Conservation (phyloP, 768 basidiomycete species). For the Pilatotrama ljubarskyi region DNA sequence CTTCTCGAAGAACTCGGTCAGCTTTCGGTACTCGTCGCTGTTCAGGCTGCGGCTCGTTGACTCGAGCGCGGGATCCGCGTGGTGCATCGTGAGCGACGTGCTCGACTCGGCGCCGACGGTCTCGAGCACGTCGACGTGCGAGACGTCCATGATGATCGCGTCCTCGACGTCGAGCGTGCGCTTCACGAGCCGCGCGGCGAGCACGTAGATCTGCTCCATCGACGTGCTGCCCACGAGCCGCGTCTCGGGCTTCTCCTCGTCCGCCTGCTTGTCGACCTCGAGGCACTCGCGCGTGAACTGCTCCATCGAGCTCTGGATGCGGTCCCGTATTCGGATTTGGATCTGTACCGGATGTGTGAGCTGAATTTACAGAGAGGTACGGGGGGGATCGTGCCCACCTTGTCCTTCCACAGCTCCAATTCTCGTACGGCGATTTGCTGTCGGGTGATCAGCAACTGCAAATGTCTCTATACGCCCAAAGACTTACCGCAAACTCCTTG, state of each 20-base stretch:
- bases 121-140: conserved; percentile 86
- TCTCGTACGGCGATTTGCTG: conserved; percentile 89
- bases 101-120: conserved; percentile 58
- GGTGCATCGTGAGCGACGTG: conserved; percentile 70
- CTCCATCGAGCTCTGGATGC: conserved; percentile 97
- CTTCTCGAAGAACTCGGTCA: conserved; percentile 76
- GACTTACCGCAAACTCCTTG: conserved; percentile 81
- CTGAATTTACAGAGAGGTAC: neutral
- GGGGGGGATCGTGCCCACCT: conserved; percentile 49
- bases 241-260: conserved; percentile 38
- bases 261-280: conserved; percentile 73
- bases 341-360: conserved; percentile 48
- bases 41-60: conserved; percentile 51
- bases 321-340: conserved; percentile 85
- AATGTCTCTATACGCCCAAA: neutral
- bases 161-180: conserved; percentile 91
- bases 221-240: conserved; percentile 32
- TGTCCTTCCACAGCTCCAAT: conserved; percentile 94
- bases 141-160: conserved; percentile 89
- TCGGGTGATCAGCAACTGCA: neutral
- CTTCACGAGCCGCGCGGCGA: conserved; percentile 87
- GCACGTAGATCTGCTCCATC: conserved; percentile 91
- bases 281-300: conserved; percentile 93
- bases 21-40: conserved; percentile 68
- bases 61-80: conserved; percentile 57